phyloP scores from a whole-genome alignment of 768 basidiomycete species.

The Tricholoma sp. region DNA sequence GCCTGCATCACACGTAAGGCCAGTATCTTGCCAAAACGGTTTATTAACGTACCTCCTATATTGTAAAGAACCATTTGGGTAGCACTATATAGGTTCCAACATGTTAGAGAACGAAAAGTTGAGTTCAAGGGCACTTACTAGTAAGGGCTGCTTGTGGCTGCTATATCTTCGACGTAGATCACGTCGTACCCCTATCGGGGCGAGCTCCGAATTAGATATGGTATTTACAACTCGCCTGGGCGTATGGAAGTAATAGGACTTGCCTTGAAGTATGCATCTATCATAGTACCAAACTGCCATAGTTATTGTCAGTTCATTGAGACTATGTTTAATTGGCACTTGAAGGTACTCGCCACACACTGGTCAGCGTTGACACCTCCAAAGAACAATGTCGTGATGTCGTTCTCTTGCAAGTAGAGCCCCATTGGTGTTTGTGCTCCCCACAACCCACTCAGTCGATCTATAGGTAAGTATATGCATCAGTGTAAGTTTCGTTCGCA shows the following conservation, averaged over 20 bases:
- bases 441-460: slow-evolving; percentile 64
- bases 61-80: not conserved
- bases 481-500: not conserved
- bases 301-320: not conserved
- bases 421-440: slow-evolving; percentile 59
- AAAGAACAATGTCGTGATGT: slow-evolving; percentile 57
- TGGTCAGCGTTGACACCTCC: slow-evolving; percentile 67
- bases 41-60: not conserved
- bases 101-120: not conserved
- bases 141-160: not conserved
- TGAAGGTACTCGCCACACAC: slow-evolving; percentile 8
- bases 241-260: not conserved
- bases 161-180: not conserved
- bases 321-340: not conserved
- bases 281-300: not conserved
- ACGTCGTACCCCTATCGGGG: not conserved
- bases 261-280: not conserved
- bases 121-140: not conserved
- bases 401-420: slow-evolving; percentile 57
- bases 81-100: not conserved
- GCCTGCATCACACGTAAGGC: not conserved
- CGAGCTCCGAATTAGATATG: too few species aligned
- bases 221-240: too few species aligned
- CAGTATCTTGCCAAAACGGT: not conserved
- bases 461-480: not conserved